Base-by-base conservation (phyloP, 768 basidiomycete species). In the Hysterangium stoloniferum region DNA sequence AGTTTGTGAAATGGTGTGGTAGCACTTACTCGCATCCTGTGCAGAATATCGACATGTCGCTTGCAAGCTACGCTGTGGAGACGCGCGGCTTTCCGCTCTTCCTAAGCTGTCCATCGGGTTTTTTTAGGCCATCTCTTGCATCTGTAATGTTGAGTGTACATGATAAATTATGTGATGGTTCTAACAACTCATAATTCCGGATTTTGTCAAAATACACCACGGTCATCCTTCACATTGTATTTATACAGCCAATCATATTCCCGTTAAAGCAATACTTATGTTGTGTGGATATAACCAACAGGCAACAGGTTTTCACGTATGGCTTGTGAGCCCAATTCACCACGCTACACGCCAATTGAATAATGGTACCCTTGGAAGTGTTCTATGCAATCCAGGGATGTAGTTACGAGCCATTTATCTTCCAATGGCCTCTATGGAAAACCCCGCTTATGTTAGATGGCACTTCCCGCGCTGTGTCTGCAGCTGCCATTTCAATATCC, bases 331-430 rank as follows among this genome's bases (percentile, higher is more conserved):
- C 83, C 86, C 1, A 89, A 72, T 60, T 89, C 86, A 59, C 86
- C 84, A 89, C 82, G 62, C 82, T 86, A 36, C 86, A 77, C 4
- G 72, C 79, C 84, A 86, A 86, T 65, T 89, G 86, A 35, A 87
- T 64, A 15, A 89, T 84, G 4, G 80, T 86, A 1, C 81, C 77
- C 65, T 89, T 89, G 67, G 81, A 84, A 42, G 76, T 72, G 64
- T 87, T 86, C 66, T 88, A 88, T 12, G 82, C 76, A 45, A 80
- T 75, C 84, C 82, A 86, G 1, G 79, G 76, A 56, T 85, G 82
- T 69, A 68, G 9, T 72, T 65, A 31, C 72, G 69, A 9, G 64
- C 68, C 79, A 82, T 83, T 59, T 78, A 73, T 43, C 73, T 63
- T 0, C 77, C 78, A 1, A 75, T 79, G 0, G 78, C 81, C 58